phyloP scores from a whole-genome alignment of 495 filamentous ascomycete species.

The Penicillium bovifimosum region DNA sequence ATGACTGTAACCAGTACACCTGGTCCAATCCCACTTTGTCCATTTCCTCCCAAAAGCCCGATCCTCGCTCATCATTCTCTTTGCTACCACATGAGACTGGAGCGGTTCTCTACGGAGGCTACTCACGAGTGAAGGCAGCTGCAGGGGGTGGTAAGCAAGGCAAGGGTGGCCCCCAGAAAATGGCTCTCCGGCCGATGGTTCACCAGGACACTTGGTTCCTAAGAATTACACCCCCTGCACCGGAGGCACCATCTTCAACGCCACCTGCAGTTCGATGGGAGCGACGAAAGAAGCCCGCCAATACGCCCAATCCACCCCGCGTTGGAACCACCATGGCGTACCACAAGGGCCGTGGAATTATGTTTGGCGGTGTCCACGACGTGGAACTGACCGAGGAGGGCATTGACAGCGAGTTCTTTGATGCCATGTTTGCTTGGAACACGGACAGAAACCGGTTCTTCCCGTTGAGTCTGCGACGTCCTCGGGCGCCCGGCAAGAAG shows the following conservation, averaged over 20 bases:
- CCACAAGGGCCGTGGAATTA: slow-evolving; percentile 86
- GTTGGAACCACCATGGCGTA: slow-evolving; percentile 87
- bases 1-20: slow-evolving; percentile 62
- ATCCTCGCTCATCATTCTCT: slow-evolving; percentile 84
- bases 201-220: slow-evolving; percentile 95
- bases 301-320: slow-evolving; percentile 74
- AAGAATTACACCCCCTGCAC: slow-evolving; percentile 63
- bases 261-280: slow-evolving; percentile 81
- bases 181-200: slow-evolving; percentile 74
- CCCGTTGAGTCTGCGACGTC: slow-evolving; percentile 67
- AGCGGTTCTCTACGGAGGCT: slow-evolving; percentile 86
- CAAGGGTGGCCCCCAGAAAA: slow-evolving; percentile 59
- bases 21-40: slow-evolving; percentile 72
- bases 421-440: slow-evolving; percentile 82
- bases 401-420: slow-evolving; percentile 95
- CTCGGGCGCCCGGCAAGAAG: slow-evolving; percentile 56
- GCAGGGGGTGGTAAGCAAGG: slow-evolving; percentile 46
- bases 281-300: slow-evolving; percentile 83
- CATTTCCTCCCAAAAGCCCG: slow-evolving; percentile 74
- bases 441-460: slow-evolving; percentile 93
- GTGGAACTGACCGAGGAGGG: slow-evolving; percentile 91
- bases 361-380: slow-evolving; percentile 93
- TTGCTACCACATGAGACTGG: slow-evolving; percentile 85
- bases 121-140: slow-evolving; percentile 77
- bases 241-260: slow-evolving; percentile 55